Base-by-base conservation (phyloP, 805 yeast genomes). In the Cyberlindnera lachancei region DNA sequence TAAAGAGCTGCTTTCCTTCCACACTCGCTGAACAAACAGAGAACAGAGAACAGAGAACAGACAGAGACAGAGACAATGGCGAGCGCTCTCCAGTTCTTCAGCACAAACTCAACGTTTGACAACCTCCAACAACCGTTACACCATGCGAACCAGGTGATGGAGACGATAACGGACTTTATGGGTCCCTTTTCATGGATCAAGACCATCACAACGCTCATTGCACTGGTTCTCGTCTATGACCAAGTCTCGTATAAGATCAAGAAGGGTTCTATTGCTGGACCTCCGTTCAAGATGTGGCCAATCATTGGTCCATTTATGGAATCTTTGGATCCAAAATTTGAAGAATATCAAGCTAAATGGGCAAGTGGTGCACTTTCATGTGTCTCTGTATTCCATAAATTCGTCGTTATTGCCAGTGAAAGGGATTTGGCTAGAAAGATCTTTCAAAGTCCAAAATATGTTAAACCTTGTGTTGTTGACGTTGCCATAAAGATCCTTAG, bases 401-500 rank as follows among this genome's bases (percentile, higher is more conserved):
- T 90, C 53, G 98, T 92, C 25, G 94, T 92, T 31, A 85, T 90
- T 58, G 96, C 95, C 7, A 78, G 92, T 10, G 69, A 79, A 18
- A 77, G 95, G 53, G 96, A 87, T 47, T 66, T 88, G 40, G 82
- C 95, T 19, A 75, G 96, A 56, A 88, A 88, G 51, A 75, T 87
- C 39, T 69, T 90, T 49, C 79, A 75, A 52, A 76, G 94, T 14
- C 94, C 96, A 24, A 70, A 75, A 29, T 92, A 70, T 53, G 96
- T 87, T 40, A 87, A 87, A 59, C 98, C 98, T 6, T 92, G 98
- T 64, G 95, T 92, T 39, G 98, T 92, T 43, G 98, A 92, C 56
- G 97, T 87, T 34, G 98, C 98, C 15, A 70, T 79, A 42, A 92
- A 92, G 62, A 85, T 92, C 45, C 66, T 92, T 52, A 77, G 97